Conservation (phyloP, 495 filamentous ascomycete genomes). For the Xylaria scruposa region DNA sequence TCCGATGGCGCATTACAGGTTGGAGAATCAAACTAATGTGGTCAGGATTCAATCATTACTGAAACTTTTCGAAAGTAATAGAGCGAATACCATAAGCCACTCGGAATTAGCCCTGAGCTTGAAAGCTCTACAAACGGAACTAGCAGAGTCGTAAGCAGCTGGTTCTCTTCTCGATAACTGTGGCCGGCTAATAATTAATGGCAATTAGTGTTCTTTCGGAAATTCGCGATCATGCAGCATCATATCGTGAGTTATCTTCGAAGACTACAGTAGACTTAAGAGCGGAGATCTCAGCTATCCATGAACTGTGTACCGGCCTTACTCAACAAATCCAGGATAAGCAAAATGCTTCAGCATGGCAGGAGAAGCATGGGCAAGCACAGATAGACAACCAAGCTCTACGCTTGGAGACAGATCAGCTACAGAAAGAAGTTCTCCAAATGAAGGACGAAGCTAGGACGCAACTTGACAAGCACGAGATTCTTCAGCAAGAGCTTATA, state of each 20-base stretch:
- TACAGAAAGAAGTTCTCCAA: conserved; percentile 36
- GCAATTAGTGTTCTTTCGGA: conserved; percentile 14
- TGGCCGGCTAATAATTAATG: background rate
- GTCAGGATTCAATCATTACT: conserved; percentile 33
- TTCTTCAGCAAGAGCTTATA: conserved; percentile 28
- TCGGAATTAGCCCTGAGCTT: conserved; percentile 27
- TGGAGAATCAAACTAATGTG: conserved; percentile 10
- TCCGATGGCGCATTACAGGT: background rate
- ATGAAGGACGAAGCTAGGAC: conserved; percentile 22
- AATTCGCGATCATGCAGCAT: conserved; percentile 15
- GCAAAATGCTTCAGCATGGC: conserved; percentile 30
- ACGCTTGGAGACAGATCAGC: conserved; percentile 28
- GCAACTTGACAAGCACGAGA: conserved; percentile 1
- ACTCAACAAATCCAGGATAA: conserved; percentile 10
- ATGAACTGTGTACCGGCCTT: conserved; percentile 3
- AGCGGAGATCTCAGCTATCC: conserved; percentile 16
- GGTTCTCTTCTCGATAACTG: background rate
- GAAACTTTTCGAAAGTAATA: conserved; percentile 23
- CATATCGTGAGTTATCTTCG: conserved; percentile 14
- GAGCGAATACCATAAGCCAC: conserved; percentile 19
- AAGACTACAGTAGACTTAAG: conserved; percentile 7
- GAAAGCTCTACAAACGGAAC: conserved; percentile 25
- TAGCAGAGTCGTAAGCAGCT: conserved; percentile 29
- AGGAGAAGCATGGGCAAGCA: conserved; percentile 25
- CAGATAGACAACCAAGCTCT: conserved; percentile 29